These are phyloP conservation scores for Closterium sp. DNA, from an alignment of 139 green algal species.

Conservation along the genomic window DNA sequence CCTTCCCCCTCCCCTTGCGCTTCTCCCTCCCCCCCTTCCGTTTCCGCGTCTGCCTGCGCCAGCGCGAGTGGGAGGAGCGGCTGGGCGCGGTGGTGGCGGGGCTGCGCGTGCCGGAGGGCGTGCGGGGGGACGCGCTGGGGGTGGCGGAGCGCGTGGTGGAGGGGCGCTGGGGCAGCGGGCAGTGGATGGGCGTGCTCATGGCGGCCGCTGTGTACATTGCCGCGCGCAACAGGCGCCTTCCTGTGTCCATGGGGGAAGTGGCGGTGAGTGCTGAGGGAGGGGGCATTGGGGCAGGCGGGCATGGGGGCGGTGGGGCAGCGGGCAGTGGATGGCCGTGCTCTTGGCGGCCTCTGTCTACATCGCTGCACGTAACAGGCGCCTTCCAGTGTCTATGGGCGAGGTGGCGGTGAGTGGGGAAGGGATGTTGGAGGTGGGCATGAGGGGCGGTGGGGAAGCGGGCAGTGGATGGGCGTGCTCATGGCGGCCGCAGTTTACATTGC, in stretches of 20 bases:
- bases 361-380: no score
- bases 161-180: background rate
- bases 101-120: background rate
- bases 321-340: no score
- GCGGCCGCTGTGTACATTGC: background rate
- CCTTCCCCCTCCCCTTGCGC: background rate
- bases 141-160: background rate
- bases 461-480: background rate
- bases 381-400: no score
- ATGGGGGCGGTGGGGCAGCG: background rate
- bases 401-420: no score
- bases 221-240: background rate
- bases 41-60: background rate
- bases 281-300: background rate
- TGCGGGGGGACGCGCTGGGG: background rate
- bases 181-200: background rate
- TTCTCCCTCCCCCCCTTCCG: slow-evolving; percentile 2
- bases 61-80: background rate
- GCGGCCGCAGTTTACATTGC: background rate
- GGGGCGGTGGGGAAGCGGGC: background rate
- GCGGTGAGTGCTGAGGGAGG: background rate
- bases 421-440: no score
- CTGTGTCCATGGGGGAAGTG: background rate
- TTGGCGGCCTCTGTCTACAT: no score
- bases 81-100: background rate